Evolutionary conservation across 441 rosid genomes (phyloP).

Genomic region (Corymbia citriodora): DNA sequence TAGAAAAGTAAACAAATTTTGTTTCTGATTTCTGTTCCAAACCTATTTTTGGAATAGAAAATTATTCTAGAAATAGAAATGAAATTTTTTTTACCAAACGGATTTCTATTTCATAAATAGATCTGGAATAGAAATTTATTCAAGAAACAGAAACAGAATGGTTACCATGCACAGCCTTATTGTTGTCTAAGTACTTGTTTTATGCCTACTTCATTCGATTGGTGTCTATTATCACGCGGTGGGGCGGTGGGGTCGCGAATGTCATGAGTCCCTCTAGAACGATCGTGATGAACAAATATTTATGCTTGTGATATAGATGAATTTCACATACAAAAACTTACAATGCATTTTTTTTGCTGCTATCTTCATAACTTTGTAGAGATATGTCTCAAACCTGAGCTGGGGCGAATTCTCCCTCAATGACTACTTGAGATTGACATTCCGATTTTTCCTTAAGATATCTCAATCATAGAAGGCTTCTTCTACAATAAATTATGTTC

Average conservation of each 20-base stretch:
- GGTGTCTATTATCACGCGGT: background rate
- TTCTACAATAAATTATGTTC: no score
- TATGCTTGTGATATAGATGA: background rate
- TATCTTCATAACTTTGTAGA: background rate
- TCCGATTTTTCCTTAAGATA: no score
- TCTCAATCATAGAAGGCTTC: no score
- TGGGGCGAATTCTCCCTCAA: background rate
- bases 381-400: background rate
- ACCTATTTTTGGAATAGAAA: no score
- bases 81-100: no score
- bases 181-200: background rate
- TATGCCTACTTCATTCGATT: background rate
- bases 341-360: background rate
- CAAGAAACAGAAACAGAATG: no score
- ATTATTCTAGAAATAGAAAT: no score
- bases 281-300: background rate
- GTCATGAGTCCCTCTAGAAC: background rate
- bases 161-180: no score
- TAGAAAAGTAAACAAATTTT: no score
- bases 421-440: background rate
- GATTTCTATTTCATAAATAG: no score
- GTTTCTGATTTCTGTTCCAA: no score
- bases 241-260: background rate
- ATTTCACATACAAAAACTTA: background rate
- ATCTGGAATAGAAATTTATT: no score